Evolutionary conservation across 1,284 basidiomycete species (phyloP), one percentile per base, ranked within the genome.

Genomic region (Papiliotrema terrestris): DNA sequence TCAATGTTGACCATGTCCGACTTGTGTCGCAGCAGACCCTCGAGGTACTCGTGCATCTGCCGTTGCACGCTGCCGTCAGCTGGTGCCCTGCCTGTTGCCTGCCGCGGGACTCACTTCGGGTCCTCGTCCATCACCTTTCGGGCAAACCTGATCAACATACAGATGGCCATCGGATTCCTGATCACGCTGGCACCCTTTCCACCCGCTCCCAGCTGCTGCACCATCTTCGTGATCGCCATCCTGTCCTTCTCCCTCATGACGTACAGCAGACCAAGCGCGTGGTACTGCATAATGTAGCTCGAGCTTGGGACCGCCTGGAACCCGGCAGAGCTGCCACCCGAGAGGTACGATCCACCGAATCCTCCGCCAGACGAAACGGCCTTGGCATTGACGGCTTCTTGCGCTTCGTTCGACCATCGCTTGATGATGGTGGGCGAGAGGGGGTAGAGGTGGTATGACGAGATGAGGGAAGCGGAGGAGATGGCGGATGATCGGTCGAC

Each of bases 1-100:
- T 99, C 96, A 67, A 95, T 91, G 79, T 98, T 98, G 74, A 99
- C 96, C 96, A 98, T 98, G 76, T 99, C 96, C 71, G 92, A 95
- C 82, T 98, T 99, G 79, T 99, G 96, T 58, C 94, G 86, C 57
- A 98, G 81, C 86, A 94, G 95, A 42, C 89, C 87, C 74, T 98
- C 96, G 51, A 98, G 82, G 45, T 97, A 83, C 67, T 98, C 95
- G 57, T 92, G 82, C 84, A 98, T 97, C 68, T 90, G 91, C 63
- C 83, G 86, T 78, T 94, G 91, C 42, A 93, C 80, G 67, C 92
- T 95, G 62, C 6, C 13, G 51, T 54, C 29, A 54, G 53, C 38
- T 25, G 25, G 51, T 36, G 39, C 1, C 51, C 32, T 52, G 29
- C 13, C 45, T 46, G 46, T 14, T 35, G n/a, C 35, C 17, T 19